These are phyloP conservation scores for Quercus bicolor DNA, from an alignment of 306 rosid species.

Conservation along the genomic window DNA sequence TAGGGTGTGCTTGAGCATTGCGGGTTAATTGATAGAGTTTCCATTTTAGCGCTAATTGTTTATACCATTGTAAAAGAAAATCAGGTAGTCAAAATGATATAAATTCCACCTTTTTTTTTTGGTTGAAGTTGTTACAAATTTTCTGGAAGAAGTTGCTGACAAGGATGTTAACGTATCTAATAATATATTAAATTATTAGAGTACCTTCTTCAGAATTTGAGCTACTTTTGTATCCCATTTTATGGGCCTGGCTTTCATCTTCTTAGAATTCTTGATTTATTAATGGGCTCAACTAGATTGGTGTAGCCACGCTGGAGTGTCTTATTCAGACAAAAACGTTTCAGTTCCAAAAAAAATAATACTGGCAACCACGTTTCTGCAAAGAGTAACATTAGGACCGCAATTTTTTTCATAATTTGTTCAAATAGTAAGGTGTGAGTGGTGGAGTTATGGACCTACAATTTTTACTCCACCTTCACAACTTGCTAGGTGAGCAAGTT, in stretches of 20 bases:
- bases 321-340: too few relatives aligned
- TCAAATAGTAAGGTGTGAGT: too few relatives aligned
- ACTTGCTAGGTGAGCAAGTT: too few relatives aligned
- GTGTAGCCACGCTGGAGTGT: too few relatives aligned
- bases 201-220: neutral
- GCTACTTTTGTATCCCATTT: neutral
- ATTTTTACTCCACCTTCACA: too few relatives aligned
- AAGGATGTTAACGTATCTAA: neutral
- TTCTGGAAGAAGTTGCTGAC: neutral
- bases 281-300: neutral
- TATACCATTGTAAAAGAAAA: conserved; percentile 47
- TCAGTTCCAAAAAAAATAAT: too few relatives aligned
- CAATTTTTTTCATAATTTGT: too few relatives aligned
- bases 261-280: neutral
- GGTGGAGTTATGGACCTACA: accelerated
- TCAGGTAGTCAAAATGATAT: conserved; percentile 26
- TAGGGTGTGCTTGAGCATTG: conserved; percentile 35
- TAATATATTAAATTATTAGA: neutral
- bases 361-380: too few relatives aligned
- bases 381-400: too few relatives aligned
- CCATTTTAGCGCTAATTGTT: conserved; percentile 42
- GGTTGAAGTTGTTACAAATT: neutral
- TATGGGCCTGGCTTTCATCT: neutral
- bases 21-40: conserved; percentile 30
- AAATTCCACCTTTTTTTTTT: neutral